phyloP scores from a whole-genome alignment of 176 grass and related monocot species.

The maize (Zea mays) region DNA sequence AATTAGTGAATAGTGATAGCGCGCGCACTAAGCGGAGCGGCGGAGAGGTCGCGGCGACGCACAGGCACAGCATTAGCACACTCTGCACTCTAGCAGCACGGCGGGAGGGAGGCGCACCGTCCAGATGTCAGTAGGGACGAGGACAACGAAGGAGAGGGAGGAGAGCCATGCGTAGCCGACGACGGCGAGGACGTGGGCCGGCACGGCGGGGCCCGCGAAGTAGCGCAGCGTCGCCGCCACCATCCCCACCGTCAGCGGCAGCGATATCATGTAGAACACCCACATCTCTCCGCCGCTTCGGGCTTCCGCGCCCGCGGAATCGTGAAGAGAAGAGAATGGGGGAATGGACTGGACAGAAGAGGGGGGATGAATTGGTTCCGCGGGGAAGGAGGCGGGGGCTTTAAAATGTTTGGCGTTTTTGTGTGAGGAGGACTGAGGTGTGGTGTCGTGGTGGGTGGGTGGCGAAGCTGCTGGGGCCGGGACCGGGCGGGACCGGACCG shows the following conservation, averaged over 20 bases:
- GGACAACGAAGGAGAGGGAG: conserved; percentile 94
- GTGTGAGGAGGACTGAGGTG: too few relatives aligned
- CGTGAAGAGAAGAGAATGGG: neutral
- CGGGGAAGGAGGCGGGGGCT: neutral
- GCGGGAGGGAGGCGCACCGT: conserved; percentile 49
- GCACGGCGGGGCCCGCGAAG: conserved; percentile 91
- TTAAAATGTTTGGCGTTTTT: conserved; percentile 25
- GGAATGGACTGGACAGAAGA: neutral
- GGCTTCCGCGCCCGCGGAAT: neutral
- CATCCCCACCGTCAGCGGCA: conserved; percentile 83
- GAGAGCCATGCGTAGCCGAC: conserved; percentile 98
- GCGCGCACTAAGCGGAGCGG: neutral
- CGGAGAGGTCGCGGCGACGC: neutral
- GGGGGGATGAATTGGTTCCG: neutral
- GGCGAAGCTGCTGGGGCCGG: neutral
- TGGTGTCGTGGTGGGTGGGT: neutral
- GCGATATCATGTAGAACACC: conserved; percentile 87
- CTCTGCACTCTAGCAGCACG: neutral
- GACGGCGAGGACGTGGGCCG: conserved; percentile 70
- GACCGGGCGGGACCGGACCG: conserved; percentile 21
- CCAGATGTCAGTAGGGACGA: conserved; percentile 92
- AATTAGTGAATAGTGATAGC: neutral
- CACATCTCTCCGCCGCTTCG: conserved; percentile 48
- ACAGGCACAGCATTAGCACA: neutral
- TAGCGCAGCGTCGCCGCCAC: conserved; percentile 83